Percentiles rank a stretch among this genome's conserved stretches.
Evolutionary conservation across 352 stramenopile genomes (phyloP).

Genomic region (Phytophthora agathidicida): DNA sequence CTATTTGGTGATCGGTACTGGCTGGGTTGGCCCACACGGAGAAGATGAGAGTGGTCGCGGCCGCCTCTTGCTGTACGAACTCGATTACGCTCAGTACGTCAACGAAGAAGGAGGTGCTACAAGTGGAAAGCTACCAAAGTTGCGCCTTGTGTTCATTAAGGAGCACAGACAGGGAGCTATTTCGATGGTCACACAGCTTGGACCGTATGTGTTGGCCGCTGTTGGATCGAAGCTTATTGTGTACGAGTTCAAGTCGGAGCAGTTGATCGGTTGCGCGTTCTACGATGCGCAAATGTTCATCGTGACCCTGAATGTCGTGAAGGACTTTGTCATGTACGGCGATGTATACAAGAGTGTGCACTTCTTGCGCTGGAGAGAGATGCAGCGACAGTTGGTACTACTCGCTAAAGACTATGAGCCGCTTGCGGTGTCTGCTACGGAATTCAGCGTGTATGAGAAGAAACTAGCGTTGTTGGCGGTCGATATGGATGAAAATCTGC

Average conservation of each 20-base stretch:
- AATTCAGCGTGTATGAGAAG: constrained; percentile 86
- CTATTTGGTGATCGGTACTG: constrained; percentile 84
- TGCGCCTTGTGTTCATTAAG: constrained; percentile 86
- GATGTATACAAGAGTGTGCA: constrained; percentile 91
- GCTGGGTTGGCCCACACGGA: constrained; percentile 81
- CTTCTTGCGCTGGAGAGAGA: constrained; percentile 88
- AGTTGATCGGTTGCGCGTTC: constrained; percentile 86
- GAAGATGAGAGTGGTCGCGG: constrained; percentile 89
- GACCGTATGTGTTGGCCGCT: constrained; percentile 82
- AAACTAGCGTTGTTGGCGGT: constrained; percentile 72
- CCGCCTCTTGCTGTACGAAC: constrained; percentile 84
- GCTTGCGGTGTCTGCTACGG: constrained; percentile 73
- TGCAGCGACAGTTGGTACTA: constrained; percentile 78
- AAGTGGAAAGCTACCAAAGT: constrained; percentile 82
- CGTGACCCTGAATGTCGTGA: constrained; percentile 80
- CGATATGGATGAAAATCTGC: constrained; percentile 88
- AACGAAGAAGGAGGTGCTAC: constrained; percentile 72
- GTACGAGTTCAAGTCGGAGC: constrained; percentile 90
- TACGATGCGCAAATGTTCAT: constrained; percentile 91
- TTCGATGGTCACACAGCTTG: constrained; percentile 76
- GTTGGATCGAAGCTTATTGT: constrained; percentile 90
- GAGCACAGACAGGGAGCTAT: constrained; percentile 87
- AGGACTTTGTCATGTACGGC: constrained; percentile 88
- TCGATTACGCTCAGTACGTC: constrained; percentile 90
- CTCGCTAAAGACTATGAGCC: constrained; percentile 90